phyloP scores from a whole-genome alignment of 768 basidiomycete species.

The Macrolepiota albuminosa region DNA sequence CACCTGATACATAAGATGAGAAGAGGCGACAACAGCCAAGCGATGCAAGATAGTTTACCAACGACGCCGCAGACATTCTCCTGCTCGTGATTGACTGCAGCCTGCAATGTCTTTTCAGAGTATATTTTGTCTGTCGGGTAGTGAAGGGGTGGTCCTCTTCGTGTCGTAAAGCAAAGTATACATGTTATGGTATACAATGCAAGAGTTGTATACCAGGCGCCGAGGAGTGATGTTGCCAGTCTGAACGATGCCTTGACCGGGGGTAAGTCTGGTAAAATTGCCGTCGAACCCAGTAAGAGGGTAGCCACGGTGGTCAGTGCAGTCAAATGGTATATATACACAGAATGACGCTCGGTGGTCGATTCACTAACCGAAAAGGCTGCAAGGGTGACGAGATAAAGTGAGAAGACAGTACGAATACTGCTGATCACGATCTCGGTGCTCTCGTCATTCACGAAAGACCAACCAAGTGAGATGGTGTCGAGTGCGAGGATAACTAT shows the following conservation, averaged over 20 bases:
- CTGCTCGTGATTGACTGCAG: constrained; percentile 55
- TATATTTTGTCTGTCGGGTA: constrained; percentile 74
- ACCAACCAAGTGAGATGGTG: constrained; percentile 53
- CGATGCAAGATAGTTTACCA: constrained; percentile 26
- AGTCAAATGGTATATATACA: constrained; percentile 59
- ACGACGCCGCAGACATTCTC: constrained; percentile 72
- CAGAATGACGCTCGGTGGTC: constrained; percentile 35
- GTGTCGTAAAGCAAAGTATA: constrained; percentile 45
- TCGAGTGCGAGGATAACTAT: constrained; percentile 44
- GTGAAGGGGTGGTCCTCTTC: constrained; percentile 70
- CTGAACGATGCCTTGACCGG: constrained; percentile 24
- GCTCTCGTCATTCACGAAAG: constrained; percentile 27
- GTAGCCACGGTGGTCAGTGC: constrained; percentile 46
- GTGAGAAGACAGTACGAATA: constrained; percentile 48
- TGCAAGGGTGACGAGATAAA: constrained; percentile 55
- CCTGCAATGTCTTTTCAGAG: constrained; percentile 59
- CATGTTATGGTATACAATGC: constrained; percentile 43
- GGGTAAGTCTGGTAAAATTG: constrained; percentile 51
- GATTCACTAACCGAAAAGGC: constrained; percentile 47
- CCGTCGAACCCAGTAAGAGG: constrained; percentile 37
- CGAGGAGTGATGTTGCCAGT: constrained; percentile 17
- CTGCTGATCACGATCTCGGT: constrained; percentile 31
- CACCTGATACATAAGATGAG: constrained; percentile 27
- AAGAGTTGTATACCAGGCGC: constrained; percentile 51
- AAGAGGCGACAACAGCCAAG: background rate